Conservation (phyloP, 2,329 filamentous ascomycete species). For the Arachnomyces sp. region DNA sequence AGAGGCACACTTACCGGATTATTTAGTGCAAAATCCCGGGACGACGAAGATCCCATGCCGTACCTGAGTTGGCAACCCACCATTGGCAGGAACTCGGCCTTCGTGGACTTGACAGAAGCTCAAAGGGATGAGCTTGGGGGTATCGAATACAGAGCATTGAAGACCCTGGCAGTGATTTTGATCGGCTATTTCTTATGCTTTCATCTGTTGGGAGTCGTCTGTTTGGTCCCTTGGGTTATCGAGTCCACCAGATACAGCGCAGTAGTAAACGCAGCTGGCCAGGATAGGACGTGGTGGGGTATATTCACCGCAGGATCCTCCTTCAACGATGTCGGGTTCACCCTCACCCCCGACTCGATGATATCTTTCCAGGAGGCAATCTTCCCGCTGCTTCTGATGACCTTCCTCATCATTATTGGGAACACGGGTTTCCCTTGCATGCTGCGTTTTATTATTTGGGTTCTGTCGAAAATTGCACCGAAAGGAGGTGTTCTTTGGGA, state of each 20-base stretch:
- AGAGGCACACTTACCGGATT: constrained; percentile 22
- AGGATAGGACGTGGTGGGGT: constrained; percentile 75
- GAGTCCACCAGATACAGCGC: constrained; percentile 53
- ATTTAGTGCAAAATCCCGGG: constrained; percentile 1
- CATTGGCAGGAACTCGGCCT: constrained; percentile 84
- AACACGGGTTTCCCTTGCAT: constrained; percentile 95
- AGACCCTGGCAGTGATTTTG: constrained; percentile 72
- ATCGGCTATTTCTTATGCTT: constrained; percentile 76
- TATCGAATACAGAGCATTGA: constrained; percentile 89
- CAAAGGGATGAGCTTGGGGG: constrained; percentile 92
- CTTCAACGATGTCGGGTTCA: constrained; percentile 93
- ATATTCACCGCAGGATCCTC: constrained; percentile 81
- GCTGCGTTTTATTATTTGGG: constrained; percentile 89
- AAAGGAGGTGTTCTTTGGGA: constrained; percentile 68
- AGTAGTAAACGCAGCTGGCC: constrained; percentile 53
- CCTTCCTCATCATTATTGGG: constrained; percentile 84
- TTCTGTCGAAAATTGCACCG: constrained; percentile 58
- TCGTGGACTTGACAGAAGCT: constrained; percentile 77
- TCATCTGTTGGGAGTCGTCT: constrained; percentile 64
- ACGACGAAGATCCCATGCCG: constrained; percentile 53
- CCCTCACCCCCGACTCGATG: constrained; percentile 90
- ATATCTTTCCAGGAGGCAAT: constrained; percentile 71
- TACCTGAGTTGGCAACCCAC: constrained; percentile 95
- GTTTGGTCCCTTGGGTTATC: constrained; percentile 72
- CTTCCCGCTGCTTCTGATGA: constrained; percentile 66